Evolutionary conservation across 768 basidiomycete genomes (phyloP).

Genomic region (Lactarius deliciosus): DNA sequence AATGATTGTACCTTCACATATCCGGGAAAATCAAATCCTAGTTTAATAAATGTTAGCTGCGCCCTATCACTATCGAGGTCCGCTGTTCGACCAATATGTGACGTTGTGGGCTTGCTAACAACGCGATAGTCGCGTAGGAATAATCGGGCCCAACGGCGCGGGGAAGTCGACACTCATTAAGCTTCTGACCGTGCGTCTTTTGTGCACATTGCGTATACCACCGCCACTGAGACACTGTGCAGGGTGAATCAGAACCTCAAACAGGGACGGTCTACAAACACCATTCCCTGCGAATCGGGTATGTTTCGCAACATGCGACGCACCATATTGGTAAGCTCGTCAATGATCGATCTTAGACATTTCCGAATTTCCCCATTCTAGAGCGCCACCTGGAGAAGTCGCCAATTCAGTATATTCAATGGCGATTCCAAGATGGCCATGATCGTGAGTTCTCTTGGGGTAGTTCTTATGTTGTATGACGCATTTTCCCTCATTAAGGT

Average conservation of each 20-base stretch:
- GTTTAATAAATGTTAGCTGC: slow-evolving; percentile 85
- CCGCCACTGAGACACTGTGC: slow-evolving; percentile 8
- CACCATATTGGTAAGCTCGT: slow-evolving; percentile 77
- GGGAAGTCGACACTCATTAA: slow-evolving; percentile 97
- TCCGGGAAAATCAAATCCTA: slow-evolving; percentile 77
- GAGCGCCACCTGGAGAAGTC: slow-evolving; percentile 96
- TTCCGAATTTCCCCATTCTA: slow-evolving; percentile 34
- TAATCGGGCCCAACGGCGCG: slow-evolving; percentile 91
- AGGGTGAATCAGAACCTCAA: slow-evolving; percentile 92
- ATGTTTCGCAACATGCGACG: slow-evolving; percentile 97
- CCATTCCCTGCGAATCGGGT: slow-evolving; percentile 89
- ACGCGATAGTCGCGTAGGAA: slow-evolving; percentile 74
- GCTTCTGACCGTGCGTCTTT: slow-evolving; percentile 68
- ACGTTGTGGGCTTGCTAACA: slow-evolving; percentile 33
- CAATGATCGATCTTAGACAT: slow-evolving; percentile 9
- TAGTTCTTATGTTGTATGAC: slow-evolving; percentile 21
- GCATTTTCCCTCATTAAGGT: slow-evolving; percentile 43
- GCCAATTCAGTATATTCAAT: slow-evolving; percentile 95
- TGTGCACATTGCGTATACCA: slow-evolving; percentile 12
- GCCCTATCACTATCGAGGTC: slow-evolving; percentile 90
- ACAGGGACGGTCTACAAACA: slow-evolving; percentile 93
- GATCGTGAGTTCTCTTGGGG: slow-evolving; percentile 63
- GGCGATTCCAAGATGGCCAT: slow-evolving; percentile 98
- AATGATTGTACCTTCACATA: slow-evolving; percentile 92
- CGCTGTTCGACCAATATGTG: slow-evolving; percentile 8